Evolutionary conservation across 1,139 yeast genomes (phyloP).

Genomic region (Lipomyces yarrowii): DNA sequence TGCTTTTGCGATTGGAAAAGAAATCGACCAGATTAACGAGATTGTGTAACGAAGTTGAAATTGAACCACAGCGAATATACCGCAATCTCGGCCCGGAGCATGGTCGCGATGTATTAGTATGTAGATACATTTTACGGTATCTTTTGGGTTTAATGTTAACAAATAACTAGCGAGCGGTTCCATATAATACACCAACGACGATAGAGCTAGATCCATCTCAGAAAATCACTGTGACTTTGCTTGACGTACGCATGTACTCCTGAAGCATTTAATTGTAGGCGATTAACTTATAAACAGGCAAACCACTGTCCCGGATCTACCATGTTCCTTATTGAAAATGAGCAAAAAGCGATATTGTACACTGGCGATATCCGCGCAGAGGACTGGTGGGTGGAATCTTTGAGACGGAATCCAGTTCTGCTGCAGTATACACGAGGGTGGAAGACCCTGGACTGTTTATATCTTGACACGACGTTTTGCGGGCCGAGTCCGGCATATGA

Average conservation of each 20-base stretch:
- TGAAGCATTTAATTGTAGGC: constrained; percentile 33
- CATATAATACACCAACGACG: constrained; percentile 34
- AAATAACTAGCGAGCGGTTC: constrained; percentile 28
- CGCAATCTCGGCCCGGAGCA: constrained; percentile 27
- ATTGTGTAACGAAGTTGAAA: constrained; percentile 13
- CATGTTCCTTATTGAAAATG: constrained; percentile 55
- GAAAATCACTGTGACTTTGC: constrained; percentile 39
- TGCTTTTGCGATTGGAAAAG: constrained; percentile 20
- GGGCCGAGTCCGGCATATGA: constrained; percentile 55
- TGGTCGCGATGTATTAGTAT: constrained; percentile 22
- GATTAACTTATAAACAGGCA: constrained; percentile 45
- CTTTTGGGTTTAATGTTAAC: background rate
- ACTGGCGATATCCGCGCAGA: constrained; percentile 69
- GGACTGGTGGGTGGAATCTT: constrained; percentile 52
- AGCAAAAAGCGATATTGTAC: constrained; percentile 46
- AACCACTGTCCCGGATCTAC: constrained; percentile 68
- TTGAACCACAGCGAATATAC: constrained; percentile 11
- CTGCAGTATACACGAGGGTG: constrained; percentile 50
- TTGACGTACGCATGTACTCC: constrained; percentile 35
- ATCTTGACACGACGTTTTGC: constrained; percentile 61
- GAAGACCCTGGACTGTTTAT: constrained; percentile 50
- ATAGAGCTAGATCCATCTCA: constrained; percentile 33
- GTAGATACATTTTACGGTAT: background rate
- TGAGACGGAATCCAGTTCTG: constrained; percentile 48
- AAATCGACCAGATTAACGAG: constrained; percentile 15